Conservation (phyloP, 371 early-diverging fungal species). For the Syncephalastrum racemosum region DNA sequence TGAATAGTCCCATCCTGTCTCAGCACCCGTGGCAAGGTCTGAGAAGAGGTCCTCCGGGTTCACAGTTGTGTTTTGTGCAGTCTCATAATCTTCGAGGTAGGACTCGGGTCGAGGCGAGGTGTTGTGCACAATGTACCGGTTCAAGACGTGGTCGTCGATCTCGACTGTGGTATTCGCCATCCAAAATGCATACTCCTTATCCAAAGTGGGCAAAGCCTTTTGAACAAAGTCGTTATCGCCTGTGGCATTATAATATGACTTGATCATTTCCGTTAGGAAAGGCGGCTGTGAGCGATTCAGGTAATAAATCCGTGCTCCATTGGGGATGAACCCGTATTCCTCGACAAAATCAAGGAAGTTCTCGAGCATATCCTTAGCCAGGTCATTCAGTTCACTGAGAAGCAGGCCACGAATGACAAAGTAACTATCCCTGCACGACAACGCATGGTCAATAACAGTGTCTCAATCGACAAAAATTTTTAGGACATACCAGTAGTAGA, state of each 20-base stretch:
- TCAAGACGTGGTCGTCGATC: slow-evolving; percentile 31
- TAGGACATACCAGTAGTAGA: slow-evolving; percentile 78
- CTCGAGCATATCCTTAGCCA: slow-evolving; percentile 62
- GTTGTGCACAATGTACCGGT: slow-evolving; percentile 58
- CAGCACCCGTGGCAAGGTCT: slow-evolving; percentile 82
- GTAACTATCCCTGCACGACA: slow-evolving; percentile 64
- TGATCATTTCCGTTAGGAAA: slow-evolving; percentile 73
- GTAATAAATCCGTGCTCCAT: slow-evolving; percentile 87
- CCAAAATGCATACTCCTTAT: slow-evolving; percentile 76
- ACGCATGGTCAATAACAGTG: too few relatives aligned
- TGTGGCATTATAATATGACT: slow-evolving; percentile 56
- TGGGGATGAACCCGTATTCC: slow-evolving; percentile 81
- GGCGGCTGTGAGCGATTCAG: slow-evolving; percentile 90
- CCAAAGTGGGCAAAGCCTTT: slow-evolving; percentile 53
- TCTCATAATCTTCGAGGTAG: slow-evolving; percentile 67
- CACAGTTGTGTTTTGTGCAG: slow-evolving; percentile 44
- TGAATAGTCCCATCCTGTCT: slow-evolving; percentile 91
- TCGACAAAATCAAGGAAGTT: slow-evolving; percentile 75
- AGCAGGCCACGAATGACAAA: slow-evolving; percentile 84
- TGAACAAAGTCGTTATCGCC: slow-evolving; percentile 51
- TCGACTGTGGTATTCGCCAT: slow-evolving; percentile 51
- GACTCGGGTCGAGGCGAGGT: slow-evolving; percentile 78
- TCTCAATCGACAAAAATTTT: too few relatives aligned
- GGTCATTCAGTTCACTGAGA: slow-evolving; percentile 57
- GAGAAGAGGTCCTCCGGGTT: slow-evolving; percentile 48